phyloP scores from a whole-genome alignment of 2,329 filamentous ascomycete species.

The Xylaria sp. region DNA sequence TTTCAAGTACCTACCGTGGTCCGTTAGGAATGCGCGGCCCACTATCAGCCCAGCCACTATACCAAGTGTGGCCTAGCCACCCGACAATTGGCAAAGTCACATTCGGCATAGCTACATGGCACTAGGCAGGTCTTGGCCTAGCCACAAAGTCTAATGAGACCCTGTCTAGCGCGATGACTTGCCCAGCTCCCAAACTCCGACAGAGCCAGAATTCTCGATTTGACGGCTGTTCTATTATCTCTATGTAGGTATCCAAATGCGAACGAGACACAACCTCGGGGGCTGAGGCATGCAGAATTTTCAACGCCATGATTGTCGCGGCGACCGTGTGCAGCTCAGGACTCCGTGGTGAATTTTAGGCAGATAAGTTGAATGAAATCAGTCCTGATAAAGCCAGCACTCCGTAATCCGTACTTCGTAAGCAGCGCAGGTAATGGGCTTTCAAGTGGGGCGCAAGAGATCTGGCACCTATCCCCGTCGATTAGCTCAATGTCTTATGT shows the following conservation, averaged over 20 bases:
- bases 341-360: too few relatives aligned
- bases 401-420: background rate
- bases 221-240: background rate
- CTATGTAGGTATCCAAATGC: too few relatives aligned
- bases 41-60: background rate
- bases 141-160: background rate
- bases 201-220: background rate
- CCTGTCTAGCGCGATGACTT: background rate
- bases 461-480: background rate
- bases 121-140: background rate
- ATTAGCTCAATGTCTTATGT: background rate
- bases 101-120: background rate
- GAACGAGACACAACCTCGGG: too few relatives aligned
- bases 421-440: background rate
- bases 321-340: too few relatives aligned
- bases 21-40: background rate
- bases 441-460: background rate
- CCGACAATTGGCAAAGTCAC: background rate
- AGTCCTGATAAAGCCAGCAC: background rate
- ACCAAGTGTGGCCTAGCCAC: background rate
- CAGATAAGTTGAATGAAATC: background rate
- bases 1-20: background rate
- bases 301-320: too few relatives aligned
- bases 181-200: background rate
- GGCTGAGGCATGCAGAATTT: too few relatives aligned